Percentiles rank a stretch among this genome's conserved stretches.
These are phyloP conservation scores for Aspergillus sp. DNA, from an alignment of 2,329 filamentous ascomycete species.

Conservation along the genomic window DNA sequence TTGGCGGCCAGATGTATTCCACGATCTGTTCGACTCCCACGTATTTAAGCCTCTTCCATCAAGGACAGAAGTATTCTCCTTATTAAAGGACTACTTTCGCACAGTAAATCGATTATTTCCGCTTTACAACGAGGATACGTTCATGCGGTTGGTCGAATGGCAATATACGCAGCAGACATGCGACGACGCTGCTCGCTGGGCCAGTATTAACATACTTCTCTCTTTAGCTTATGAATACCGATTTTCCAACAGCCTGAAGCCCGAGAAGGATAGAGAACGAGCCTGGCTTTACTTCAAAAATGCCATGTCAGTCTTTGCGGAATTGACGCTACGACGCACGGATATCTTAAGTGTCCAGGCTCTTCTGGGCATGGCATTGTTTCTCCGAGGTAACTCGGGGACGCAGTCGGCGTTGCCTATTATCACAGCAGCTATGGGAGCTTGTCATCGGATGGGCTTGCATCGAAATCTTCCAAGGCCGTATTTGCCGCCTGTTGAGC, in stretches of 20 bases:
- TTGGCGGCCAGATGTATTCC: conserved; percentile 94
- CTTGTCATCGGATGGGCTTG: conserved; percentile 84
- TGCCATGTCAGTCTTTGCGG: conserved; percentile 80
- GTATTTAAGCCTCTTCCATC: conserved; percentile 73
- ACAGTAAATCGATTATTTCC: conserved; percentile 98
- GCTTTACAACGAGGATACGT: conserved; percentile 87
- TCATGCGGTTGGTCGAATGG: conserved; percentile 89
- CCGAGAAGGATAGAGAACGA: conserved; percentile 79
- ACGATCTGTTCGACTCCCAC: conserved; percentile 74
- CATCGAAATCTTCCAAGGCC: conserved; percentile 84
- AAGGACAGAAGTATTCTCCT: conserved; percentile 73
- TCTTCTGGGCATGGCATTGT: conserved; percentile 81
- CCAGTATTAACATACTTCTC: conserved; percentile 80
- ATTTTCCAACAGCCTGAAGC: conserved; percentile 83
- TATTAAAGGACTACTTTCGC: conserved; percentile 85
- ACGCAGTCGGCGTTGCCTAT: conserved; percentile 84
- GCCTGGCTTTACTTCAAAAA: conserved; percentile 94
- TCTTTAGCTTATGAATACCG: conserved; percentile 82
- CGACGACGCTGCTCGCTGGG: conserved; percentile 92
- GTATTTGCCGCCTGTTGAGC: conserved; percentile 79
- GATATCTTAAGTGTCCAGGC: conserved; percentile 90
- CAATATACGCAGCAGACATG: conserved; percentile 90
- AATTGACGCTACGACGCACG: conserved; percentile 85
- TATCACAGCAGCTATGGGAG: conserved; percentile 75
- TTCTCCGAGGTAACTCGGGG: conserved; percentile 89